Base-by-base conservation (phyloP, 2,329 filamentous ascomycete species). In the Calonectria multiphialidica region DNA sequence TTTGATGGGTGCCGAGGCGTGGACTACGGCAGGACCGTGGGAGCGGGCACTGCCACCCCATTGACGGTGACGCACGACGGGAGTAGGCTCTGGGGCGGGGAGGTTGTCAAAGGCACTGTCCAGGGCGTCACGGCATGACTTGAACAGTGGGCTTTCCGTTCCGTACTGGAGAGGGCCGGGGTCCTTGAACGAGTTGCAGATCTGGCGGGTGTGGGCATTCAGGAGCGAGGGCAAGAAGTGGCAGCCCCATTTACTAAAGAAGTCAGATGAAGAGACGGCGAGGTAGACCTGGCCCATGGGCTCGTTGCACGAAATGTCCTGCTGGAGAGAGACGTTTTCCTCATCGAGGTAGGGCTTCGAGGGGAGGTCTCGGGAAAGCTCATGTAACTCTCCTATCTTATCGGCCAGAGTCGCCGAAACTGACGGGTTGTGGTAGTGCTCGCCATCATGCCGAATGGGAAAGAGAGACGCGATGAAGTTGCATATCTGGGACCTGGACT, bases 171-270 rank as follows among this genome's bases (percentile, higher is more conserved):
- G 84, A 5, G 90, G 89, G 0, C 90, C 90, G 0, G 87, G 83
- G 71, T 92, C 91, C 77, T 91, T 91, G 86, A 92, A 92, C 0
- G 88, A 88, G 78, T 91, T 91, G 83, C 90, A 91, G 12, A 88
- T 81, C 79, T 92, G 91, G 28, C 86, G 84, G 1, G 84, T 83
- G 75, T 93, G 89, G 0, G 90, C 90, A 72, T 88, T 86, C 30
- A 88, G 87, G 2, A 92, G 83, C 8, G 88, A 89, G 0, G 87
- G 87, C 7, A 92, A 85, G 78, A 90, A 93, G 79, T 92, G 90
- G 6, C 79, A 77, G 9, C 90, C 90, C 91, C 90, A 93, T 79
- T 81, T 85, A 2, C 44, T 4, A 74, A 87, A 90, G 75, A 86
- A 86, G 0, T 77, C 71, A 0, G 68, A 21, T 0, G 75, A 77